Evolutionary conservation across 495 filamentous ascomycete genomes (phyloP), one percentile per base, ranked within the genome.

Genomic region (Pyrenula aspistea): DNA sequence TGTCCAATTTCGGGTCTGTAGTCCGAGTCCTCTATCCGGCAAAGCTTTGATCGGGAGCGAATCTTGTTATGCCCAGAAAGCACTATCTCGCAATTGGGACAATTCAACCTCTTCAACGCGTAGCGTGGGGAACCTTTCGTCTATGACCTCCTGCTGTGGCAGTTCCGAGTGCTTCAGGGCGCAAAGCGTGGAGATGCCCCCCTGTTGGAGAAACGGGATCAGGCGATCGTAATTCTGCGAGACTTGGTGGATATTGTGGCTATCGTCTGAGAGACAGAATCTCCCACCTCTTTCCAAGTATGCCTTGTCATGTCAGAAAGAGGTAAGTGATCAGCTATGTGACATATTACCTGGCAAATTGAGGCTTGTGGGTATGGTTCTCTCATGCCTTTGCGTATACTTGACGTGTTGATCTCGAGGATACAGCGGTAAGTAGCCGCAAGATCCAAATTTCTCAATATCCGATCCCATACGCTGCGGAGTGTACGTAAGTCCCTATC

Each of bases 201-300:
- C 68, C 12, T 58, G 56, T 55, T 74, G 69, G 53, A 82, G 57
- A 57, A 81, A 95, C 0, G 80, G 73, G 56, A 86, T 62, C n/a
- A 83, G 72, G 21, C 72, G 73, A 49, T 65, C 63, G 68, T 83
- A 89, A 63, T 87, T 83, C 57, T 83, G 77, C 51, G 80, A 86
- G 2, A 97, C 77, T 68, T 97, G 90, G 10, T 79, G 84, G 57
- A 89, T 76, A 23, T 85, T 83, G 67, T 97, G 92, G 63, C 89
- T 92, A 66, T 97, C 92, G 68, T 97, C 92, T 2, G 88, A 93
- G 47, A 97, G 71, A 55, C 87, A 89, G 62, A 95, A 93, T 53
- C 77, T 76, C 20, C 92, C 92, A n/a, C 86, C 86, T 53, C 83
- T 72, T 8, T 68, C 68, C 53, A 79, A 58, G 53, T 85, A 85